phyloP scores from a whole-genome alignment of 805 yeast species.

The Wickerhamiella azymoides region DNA sequence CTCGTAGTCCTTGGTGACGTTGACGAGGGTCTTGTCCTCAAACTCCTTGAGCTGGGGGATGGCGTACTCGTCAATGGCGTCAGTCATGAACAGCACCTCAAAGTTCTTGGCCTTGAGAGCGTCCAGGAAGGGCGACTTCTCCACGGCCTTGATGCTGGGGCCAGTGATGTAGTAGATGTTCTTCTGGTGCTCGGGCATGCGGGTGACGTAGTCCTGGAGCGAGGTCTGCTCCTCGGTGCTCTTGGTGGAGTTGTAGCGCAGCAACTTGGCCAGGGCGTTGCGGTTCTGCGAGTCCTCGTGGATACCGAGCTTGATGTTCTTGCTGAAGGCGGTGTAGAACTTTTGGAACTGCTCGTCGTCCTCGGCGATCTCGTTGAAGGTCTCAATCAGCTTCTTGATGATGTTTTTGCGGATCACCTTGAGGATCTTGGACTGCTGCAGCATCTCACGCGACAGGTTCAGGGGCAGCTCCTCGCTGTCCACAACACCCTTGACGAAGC shows the following conservation, averaged over 20 bases:
- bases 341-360: slow-evolving; percentile 97
- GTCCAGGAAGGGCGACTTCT: slow-evolving; percentile 98
- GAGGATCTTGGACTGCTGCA: slow-evolving; percentile 98
- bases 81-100: slow-evolving; percentile 94
- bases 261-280: slow-evolving; percentile 82
- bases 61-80: slow-evolving; percentile 99
- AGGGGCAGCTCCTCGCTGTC: slow-evolving; percentile 99
- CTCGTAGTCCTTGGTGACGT: slow-evolving; percentile 98
- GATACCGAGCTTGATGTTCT: slow-evolving; percentile 96
- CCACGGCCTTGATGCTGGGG: slow-evolving; percentile 94
- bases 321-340: slow-evolving; percentile 94
- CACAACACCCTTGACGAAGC: slow-evolving; percentile 97
- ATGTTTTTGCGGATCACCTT: slow-evolving; percentile 99
- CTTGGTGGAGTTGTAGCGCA: slow-evolving; percentile 95
- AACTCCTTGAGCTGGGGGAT: slow-evolving; percentile 98
- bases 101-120: slow-evolving; percentile 97
- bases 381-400: slow-evolving; percentile 95
- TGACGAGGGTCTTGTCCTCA: slow-evolving; percentile 98
- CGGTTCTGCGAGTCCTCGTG: slow-evolving; percentile 99
- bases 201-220: slow-evolving; percentile 90
- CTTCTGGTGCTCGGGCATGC: slow-evolving; percentile 99
- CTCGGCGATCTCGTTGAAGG: slow-evolving; percentile 98
- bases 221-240: slow-evolving; percentile 89
- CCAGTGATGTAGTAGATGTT: slow-evolving; percentile 99
- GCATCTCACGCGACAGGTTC: slow-evolving; percentile 98